Percentiles rank a stretch among this genome's conserved stretches.
These are phyloP conservation scores for Leishmania mexicana DNA, from an alignment of 208 protist species.

Conservation along the genomic window DNA sequence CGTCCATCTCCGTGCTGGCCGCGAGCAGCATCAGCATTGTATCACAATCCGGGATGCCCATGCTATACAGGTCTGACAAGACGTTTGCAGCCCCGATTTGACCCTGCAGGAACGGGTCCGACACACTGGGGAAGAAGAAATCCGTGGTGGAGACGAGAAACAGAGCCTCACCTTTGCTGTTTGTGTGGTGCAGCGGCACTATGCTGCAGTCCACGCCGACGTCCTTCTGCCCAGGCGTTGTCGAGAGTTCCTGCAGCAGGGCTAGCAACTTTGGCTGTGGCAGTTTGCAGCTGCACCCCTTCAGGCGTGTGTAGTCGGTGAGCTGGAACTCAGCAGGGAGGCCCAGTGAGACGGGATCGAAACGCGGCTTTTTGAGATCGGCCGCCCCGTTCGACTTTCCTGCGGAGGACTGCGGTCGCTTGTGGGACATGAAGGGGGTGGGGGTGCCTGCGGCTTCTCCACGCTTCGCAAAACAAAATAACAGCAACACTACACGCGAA, in stretches of 20 bases:
- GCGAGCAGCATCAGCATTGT: constrained; percentile 97
- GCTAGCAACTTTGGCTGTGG: constrained; percentile 90
- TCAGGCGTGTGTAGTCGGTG: constrained; percentile 90
- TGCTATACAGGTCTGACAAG: constrained; percentile 97
- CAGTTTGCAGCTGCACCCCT: constrained; percentile 95
- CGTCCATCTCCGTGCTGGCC: constrained; percentile 92
- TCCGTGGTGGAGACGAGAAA: constrained; percentile 96
- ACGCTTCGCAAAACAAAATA: neutral
- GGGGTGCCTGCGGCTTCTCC: neutral
- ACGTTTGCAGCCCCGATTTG: constrained; percentile 97
- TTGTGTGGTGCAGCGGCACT: constrained; percentile 75
- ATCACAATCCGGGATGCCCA: constrained; percentile 94
- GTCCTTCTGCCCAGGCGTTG: constrained; percentile 70
- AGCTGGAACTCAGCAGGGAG: constrained; percentile 84
- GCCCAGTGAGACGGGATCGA: constrained; percentile 76
- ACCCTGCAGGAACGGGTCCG: constrained; percentile 95
- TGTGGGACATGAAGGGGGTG: constrained; percentile 15
- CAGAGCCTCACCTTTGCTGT: constrained; percentile 49
- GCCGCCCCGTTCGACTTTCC: constrained; percentile 22
- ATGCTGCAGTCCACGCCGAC: constrained; percentile 94
- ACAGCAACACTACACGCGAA: neutral
- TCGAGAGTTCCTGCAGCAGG: constrained; percentile 79
- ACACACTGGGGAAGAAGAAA: constrained; percentile 97
- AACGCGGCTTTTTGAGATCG: constrained; percentile 45
- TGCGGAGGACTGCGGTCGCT: constrained; percentile 10